Percentiles rank a stretch among this genome's conserved stretches.
Evolutionary conservation across 1,284 basidiomycete genomes (phyloP).

Genomic region (Sphagnurus paluster): DNA sequence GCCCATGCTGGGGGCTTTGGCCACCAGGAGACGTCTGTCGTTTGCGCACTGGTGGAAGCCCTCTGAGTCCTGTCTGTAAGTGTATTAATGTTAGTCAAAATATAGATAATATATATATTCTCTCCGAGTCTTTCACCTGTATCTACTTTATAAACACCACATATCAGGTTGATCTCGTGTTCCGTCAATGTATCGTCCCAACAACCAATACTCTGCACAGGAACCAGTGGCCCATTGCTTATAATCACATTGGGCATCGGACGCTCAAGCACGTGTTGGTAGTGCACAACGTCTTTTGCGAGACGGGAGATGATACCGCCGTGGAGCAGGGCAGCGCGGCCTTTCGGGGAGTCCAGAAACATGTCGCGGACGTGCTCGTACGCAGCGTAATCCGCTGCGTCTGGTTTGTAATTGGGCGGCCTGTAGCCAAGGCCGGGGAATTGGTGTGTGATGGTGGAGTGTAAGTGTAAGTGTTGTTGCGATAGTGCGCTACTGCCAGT

Average conservation of each 20-base stretch:
- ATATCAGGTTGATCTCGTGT: constrained; percentile 25
- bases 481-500: neutral
- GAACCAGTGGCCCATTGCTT: constrained; percentile 7
- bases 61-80: no score
- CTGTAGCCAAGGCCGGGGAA: constrained; percentile 21
- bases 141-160: constrained; percentile 25
- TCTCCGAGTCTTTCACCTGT: constrained; percentile 13
- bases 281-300: constrained; percentile 18
- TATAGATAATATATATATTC: constrained; percentile 1
- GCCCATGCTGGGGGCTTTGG: constrained; percentile 23
- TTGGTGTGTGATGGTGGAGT: no score
- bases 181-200: constrained; percentile 24
- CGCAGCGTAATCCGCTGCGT: constrained; percentile 18
- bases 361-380: constrained; percentile 15
- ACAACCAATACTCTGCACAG: constrained; percentile 14
- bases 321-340: constrained; percentile 22
- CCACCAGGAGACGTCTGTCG: constrained; percentile 27
- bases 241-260: constrained; percentile 15
- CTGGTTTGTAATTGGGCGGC: constrained; percentile 17
- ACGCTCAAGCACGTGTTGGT: constrained; percentile 15
- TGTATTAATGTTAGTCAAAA: neutral
- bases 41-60: constrained; percentile 10
- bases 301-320: constrained; percentile 26
- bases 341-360: constrained; percentile 18
- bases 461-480: neutral